Conservation (phyloP, 2,329 filamentous ascomycete species). For the Dryadomyces quercus-mongolicae region DNA sequence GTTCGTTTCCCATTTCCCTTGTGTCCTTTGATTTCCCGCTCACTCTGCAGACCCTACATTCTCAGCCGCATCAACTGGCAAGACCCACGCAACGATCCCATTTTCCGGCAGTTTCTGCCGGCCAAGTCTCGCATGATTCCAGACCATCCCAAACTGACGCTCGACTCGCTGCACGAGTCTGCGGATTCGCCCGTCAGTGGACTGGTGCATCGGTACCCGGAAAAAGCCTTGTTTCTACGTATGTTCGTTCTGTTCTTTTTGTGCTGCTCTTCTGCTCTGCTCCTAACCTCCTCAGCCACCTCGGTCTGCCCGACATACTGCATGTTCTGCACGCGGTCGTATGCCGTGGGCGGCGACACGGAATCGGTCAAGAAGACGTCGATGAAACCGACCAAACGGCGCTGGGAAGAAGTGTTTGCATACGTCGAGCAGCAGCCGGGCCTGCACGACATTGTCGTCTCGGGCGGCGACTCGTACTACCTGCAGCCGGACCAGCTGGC, state of each 20-base stretch:
- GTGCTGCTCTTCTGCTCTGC: not conserved
- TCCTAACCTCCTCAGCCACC: conserved; percentile 28
- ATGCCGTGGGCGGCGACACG: conserved; percentile 44
- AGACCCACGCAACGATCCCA: conserved; percentile 44
- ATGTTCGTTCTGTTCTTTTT: conserved; percentile 4
- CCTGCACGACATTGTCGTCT: conserved; percentile 48
- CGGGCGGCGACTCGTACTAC: conserved; percentile 50
- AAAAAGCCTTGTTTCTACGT: conserved; percentile 51
- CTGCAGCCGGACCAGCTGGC: conserved; percentile 38
- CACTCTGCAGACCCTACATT: conserved; percentile 35
- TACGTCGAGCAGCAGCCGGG: conserved; percentile 39
- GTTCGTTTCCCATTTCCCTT: conserved; percentile 7
- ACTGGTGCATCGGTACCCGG: conserved; percentile 51
- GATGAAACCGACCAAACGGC: conserved; percentile 24
- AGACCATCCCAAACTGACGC: conserved; percentile 39
- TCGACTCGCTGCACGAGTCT: conserved; percentile 48
- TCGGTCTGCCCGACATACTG: conserved; percentile 53
- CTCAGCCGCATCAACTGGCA: conserved; percentile 47
- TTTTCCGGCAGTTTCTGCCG: conserved; percentile 49
- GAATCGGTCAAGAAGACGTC: conserved; percentile 33
- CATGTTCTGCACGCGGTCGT: conserved; percentile 48
- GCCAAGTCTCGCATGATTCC: conserved; percentile 36
- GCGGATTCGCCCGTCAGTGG: conserved; percentile 43
- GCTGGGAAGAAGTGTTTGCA: conserved; percentile 44
- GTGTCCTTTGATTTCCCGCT: not conserved